Evolutionary conservation across 352 stramenopile species (phyloP), one percentile per base, ranked within the genome.

Genomic region (Phytophthora sansomeana): DNA sequence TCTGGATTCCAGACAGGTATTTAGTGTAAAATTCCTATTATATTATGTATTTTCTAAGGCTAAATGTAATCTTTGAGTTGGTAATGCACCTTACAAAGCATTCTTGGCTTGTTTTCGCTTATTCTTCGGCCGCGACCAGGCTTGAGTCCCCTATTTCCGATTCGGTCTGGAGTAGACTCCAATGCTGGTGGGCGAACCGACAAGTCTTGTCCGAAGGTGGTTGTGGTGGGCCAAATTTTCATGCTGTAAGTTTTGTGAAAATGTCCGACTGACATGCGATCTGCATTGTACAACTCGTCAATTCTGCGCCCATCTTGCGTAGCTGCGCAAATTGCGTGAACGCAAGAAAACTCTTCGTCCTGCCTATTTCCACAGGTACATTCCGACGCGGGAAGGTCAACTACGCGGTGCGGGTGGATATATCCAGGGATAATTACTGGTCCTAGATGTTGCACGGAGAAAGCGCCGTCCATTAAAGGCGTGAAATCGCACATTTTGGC

Each of bases 251-350:
- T 62, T 11, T 56, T 24, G 0, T 5, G 5, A n/a, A 66, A 62
- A n/a, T 66, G 19, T 3, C 11, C 17, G n/a, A 66, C 48, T 1
- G 51, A 58, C 17, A 68, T 16, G 14, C 41, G 10, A 5, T 43
- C 39, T 0, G 32, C 24, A 16, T 62, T 44, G 14, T 62, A 68
- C 1, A 68, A 19, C 5, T 9, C 30, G 6, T 32, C 44, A 3
- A 68, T 4, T 21, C 17, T 1, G 17, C 16, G 32, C 0, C 33
- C 26, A 32, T 62, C 60, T 24, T 44, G 19, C 1, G 42, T 32
- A 1, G 60, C 60, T 38, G 51, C 60, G 5, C 26, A 17, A 6
- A 62, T 24, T 16, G 60, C n/a, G n/a, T 68, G 44, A 3, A 68
- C 17, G 26, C 43, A 62, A 6, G 54, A 32, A 36, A 62, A 62